Percentiles rank a stretch among this genome's conserved stretches.
phyloP scores from a whole-genome alignment of 352 stramenopile genomes.

The Blastocystis sp. region DNA sequence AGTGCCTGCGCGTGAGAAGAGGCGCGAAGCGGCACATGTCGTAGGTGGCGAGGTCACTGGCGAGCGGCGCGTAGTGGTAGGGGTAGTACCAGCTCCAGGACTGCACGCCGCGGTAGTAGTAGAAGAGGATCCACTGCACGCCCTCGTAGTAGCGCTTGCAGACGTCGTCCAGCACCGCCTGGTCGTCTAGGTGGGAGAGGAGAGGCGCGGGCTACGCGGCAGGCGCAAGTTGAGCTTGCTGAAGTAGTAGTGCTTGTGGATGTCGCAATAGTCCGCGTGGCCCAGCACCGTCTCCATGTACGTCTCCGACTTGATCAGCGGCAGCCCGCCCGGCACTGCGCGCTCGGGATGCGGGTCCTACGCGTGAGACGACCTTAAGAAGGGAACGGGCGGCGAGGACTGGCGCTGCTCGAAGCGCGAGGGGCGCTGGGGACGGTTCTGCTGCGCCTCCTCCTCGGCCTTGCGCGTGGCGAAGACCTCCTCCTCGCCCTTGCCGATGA shows the following conservation, averaged over 20 bases:
- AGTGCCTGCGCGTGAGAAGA: slow-evolving; percentile 78
- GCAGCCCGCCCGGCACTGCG: slow-evolving; percentile 34
- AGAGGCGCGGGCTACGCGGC: background rate
- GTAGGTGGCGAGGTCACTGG: slow-evolving; percentile 82
- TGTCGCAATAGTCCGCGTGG: slow-evolving; percentile 32
- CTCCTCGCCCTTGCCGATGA: slow-evolving; percentile 32
- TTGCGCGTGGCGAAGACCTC: slow-evolving; percentile 24
- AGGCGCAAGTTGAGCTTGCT: slow-evolving; percentile 81
- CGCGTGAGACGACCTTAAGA: background rate
- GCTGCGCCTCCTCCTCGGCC: background rate
- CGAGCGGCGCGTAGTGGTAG: slow-evolving; percentile 95
- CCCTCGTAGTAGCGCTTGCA: slow-evolving; percentile 93
- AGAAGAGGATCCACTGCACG: slow-evolving; percentile 95
- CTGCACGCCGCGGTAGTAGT: slow-evolving; percentile 97
- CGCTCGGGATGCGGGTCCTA: slow-evolving; percentile 42
- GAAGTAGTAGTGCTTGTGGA: slow-evolving; percentile 78
- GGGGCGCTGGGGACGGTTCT: background rate
- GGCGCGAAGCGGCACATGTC: slow-evolving; percentile 9
- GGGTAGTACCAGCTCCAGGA: slow-evolving; percentile 99
- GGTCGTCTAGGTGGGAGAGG: slow-evolving; percentile 71
- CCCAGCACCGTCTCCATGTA: slow-evolving; percentile 65
- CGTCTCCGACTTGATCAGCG: slow-evolving; percentile 53
- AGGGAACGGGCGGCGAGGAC: slow-evolving; percentile 21
- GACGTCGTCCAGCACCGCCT: slow-evolving; percentile 79
- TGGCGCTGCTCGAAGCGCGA: background rate